Conservation (phyloP, 169 alveolate species). For the Cryptosporidium viatorum region DNA sequence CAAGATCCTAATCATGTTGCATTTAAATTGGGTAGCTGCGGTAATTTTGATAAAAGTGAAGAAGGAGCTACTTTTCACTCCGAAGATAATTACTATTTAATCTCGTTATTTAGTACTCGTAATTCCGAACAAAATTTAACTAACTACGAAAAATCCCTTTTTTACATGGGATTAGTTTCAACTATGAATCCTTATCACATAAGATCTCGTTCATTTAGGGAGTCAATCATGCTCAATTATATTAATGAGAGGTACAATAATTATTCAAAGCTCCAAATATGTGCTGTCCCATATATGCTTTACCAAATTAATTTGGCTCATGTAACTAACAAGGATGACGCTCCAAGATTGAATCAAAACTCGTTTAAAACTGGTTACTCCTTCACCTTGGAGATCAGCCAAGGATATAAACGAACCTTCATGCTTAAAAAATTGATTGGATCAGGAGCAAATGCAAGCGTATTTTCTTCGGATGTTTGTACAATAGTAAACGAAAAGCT, state of each 20-base stretch:
- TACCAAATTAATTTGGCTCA: constrained; percentile 27
- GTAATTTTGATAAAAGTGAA: constrained; percentile 38
- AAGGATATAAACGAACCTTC: constrained; percentile 22
- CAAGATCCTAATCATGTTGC: background rate
- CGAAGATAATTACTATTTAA: constrained; percentile 24
- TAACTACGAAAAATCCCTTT: background rate
- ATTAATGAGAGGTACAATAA: constrained; percentile 43
- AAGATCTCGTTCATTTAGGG: constrained; percentile 71
- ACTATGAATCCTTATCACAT: constrained; percentile 59
- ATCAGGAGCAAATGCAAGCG: constrained; percentile 72
- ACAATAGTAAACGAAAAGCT: constrained; percentile 35
- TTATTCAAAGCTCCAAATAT: constrained; percentile 16
- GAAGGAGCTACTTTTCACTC: constrained; percentile 7
- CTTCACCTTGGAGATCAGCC: constrained; percentile 29
- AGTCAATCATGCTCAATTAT: constrained; percentile 46
- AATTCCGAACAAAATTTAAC: background rate
- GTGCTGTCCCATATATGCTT: constrained; percentile 31
- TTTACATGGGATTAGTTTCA: constrained; percentile 22
- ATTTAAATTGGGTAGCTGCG: constrained; percentile 15
- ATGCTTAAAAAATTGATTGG: constrained; percentile 58
- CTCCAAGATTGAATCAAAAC: constrained; percentile 16
- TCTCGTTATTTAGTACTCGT: constrained; percentile 11
- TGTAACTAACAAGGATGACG: constrained; percentile 6
- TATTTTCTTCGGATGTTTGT: constrained; percentile 66
- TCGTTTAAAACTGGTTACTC: constrained; percentile 55